Conservation (phyloP, 495 filamentous ascomycete species). For the Jackrogersella multiformis region DNA sequence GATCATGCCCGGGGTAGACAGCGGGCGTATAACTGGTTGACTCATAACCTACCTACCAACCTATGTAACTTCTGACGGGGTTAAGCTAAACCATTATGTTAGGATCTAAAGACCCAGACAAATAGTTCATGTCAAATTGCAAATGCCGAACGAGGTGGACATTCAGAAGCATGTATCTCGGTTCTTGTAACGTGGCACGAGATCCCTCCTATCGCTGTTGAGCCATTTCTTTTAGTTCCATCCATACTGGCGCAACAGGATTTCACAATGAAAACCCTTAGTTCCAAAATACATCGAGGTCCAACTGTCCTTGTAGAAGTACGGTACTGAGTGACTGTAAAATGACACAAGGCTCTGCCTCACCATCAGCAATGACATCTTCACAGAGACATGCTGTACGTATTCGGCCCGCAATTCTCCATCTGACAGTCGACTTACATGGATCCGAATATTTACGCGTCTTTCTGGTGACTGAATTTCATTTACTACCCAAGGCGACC, state of each 20-base stretch:
- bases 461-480: conserved; percentile 24
- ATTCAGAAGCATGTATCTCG: conserved; percentile 20
- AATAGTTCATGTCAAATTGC: background rate
- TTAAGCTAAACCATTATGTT: background rate
- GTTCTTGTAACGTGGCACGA: conserved; percentile 35
- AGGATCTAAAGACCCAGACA: conserved; percentile 1
- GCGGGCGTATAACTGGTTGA: conserved; percentile 13
- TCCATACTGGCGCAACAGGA: conserved; percentile 19
- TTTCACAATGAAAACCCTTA: background rate
- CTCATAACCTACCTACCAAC: background rate
- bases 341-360: conserved; percentile 28
- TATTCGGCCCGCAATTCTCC: conserved; percentile 13
- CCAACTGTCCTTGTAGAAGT: background rate
- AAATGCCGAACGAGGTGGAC: conserved; percentile 21
- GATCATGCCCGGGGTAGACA: conserved; percentile 17
- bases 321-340: background rate
- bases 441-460: conserved; percentile 5
- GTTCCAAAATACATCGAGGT: conserved; percentile 13
- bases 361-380: background rate
- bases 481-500: conserved; percentile 13
- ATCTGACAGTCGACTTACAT: conserved; percentile 12
- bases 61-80: background rate
- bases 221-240: conserved; percentile 24
- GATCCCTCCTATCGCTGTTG: conserved; percentile 27
- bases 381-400: background rate